These are phyloP conservation scores for Apium graveolens DNA, from an alignment of 129 eudicot genomes.

Conservation along the genomic window DNA sequence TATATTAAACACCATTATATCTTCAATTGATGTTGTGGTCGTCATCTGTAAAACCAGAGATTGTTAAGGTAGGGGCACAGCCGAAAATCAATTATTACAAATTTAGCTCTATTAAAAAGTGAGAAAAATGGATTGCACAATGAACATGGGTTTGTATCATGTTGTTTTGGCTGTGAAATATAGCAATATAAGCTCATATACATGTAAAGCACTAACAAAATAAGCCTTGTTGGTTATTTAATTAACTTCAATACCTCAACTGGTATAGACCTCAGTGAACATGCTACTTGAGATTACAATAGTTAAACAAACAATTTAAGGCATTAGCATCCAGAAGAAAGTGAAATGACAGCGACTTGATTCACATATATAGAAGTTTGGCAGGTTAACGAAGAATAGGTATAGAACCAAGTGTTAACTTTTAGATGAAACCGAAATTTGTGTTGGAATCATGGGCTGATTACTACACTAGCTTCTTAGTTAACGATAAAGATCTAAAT, in stretches of 20 bases:
- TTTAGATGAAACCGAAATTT: not conserved
- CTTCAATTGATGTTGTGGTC: conserved; percentile 86
- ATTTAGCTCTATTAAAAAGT: not conserved
- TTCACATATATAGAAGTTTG: no score
- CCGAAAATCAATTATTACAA: not conserved
- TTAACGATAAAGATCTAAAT: no score
- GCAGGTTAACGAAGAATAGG: not conserved
- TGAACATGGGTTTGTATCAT: not conserved
- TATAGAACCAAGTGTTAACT: not conserved
- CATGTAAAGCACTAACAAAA: not conserved
- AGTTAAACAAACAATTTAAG: not conserved
- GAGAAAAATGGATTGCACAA: not conserved
- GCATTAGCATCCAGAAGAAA: not conserved
- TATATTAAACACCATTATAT: no score
- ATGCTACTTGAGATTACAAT: not conserved
- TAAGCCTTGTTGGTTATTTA: not conserved
- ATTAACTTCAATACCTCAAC: not conserved
- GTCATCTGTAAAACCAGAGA: conserved; percentile 67
- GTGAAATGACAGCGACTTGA: not conserved
- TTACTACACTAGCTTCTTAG: no score
- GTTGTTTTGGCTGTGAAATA: not conserved
- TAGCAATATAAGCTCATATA: not conserved
- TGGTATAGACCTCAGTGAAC: not conserved
- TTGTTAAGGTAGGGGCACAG: not conserved
- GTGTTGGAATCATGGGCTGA: not conserved